A percentile compares a stretch with the other conserved stretches of the same genome.
phyloP scores from a whole-genome alignment of 306 rosid genomes.

The Quercus wislizeni region DNA sequence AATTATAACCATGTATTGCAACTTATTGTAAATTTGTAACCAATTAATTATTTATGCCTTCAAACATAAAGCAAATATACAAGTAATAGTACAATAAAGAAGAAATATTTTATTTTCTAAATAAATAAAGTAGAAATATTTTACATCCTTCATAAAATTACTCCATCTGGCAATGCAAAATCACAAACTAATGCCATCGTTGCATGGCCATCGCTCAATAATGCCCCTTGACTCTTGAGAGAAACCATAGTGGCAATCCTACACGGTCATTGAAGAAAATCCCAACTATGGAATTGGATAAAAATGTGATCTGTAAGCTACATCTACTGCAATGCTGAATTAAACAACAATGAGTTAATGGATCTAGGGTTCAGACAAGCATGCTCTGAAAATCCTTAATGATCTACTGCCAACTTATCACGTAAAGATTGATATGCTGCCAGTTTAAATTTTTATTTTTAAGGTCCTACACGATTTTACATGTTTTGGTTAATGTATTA shows the following conservation, averaged over 20 bases:
- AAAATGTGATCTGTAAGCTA: slow-evolving; percentile 13
- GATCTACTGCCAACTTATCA: slow-evolving; percentile 44
- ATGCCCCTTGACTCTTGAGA: background rate
- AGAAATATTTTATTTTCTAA: too few relatives aligned
- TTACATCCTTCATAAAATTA: too few relatives aligned
- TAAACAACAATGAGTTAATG: background rate
- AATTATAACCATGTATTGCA: too few relatives aligned
- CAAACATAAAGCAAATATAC: too few relatives aligned
- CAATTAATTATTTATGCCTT: too few relatives aligned
- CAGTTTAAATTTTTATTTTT: too few relatives aligned
- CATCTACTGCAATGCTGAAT: slow-evolving; percentile 16
- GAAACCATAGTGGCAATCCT: slow-evolving; percentile 3
- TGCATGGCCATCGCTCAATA: background rate
- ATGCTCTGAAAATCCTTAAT: slow-evolving; percentile 23
- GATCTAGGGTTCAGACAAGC: background rate
- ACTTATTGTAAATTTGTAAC: too few relatives aligned
- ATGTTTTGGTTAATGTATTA: too few relatives aligned
- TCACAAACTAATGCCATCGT: background rate
- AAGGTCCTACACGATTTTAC: too few relatives aligned
- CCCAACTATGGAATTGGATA: slow-evolving; percentile 9
- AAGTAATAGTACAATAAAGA: too few relatives aligned
- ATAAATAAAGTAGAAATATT: too few relatives aligned
- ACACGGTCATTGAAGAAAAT: background rate
- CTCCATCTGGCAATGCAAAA: background rate
- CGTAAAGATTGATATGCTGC: slow-evolving; percentile 77